These are phyloP conservation scores for Aspergillus sergii DNA, from an alignment of 2,329 filamentous ascomycete genomes.

Conservation along the genomic window DNA sequence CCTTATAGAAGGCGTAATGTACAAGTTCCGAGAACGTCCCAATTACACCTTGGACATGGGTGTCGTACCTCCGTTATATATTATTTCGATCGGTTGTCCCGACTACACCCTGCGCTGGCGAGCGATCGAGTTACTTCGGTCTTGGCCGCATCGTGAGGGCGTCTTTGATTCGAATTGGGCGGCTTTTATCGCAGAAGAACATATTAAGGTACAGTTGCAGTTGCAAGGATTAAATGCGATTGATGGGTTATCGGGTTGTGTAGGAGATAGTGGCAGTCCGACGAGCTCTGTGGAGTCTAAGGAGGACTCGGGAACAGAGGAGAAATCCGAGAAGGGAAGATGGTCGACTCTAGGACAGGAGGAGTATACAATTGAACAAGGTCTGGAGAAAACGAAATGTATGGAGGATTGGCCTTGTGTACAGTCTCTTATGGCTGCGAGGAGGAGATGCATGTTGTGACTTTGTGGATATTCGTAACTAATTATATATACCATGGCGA, in stretches of 20 bases:
- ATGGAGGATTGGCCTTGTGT: neutral
- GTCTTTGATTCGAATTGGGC: slow-evolving; percentile 6
- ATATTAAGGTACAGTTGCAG: neutral
- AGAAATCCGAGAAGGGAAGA: neutral
- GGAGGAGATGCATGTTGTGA: neutral
- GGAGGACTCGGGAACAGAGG: neutral
- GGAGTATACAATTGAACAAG: neutral
- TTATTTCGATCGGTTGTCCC: neutral
- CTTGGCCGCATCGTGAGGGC: slow-evolving; percentile 7
- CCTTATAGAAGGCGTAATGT: neutral
- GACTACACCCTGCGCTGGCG: neutral
- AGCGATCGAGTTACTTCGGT: neutral
- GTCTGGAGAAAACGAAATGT: neutral
- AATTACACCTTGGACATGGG: neutral
- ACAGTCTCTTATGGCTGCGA: neutral
- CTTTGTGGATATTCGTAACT: neutral
- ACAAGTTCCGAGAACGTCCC: neutral
- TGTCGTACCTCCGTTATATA: neutral
- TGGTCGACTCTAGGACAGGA: neutral
- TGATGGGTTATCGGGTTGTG: neutral
- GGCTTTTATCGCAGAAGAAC: neutral
- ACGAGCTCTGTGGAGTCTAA: neutral
- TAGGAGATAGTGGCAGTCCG: neutral
- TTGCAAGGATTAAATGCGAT: neutral
- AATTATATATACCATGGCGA: neutral